A percentile compares a stretch with the other conserved stretches of the same genome.
Evolutionary conservation across 169 alveolate species (phyloP).

Genomic region (Fabrea salina): DNA sequence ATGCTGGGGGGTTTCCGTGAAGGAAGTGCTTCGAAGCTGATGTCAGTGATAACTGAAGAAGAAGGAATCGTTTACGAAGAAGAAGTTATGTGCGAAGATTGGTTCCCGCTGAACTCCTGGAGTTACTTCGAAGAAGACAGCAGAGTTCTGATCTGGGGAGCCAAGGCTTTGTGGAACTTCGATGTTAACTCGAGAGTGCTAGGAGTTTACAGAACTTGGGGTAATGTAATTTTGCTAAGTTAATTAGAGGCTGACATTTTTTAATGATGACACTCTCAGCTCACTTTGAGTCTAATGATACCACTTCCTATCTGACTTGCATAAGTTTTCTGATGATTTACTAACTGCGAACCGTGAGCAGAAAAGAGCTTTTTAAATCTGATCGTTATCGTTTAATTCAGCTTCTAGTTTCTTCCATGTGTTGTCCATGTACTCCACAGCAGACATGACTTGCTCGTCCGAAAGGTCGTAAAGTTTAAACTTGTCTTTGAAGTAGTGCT

Average conservation of each 20-base stretch:
- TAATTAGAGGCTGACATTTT: too few species aligned
- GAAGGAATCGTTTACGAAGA: neutral
- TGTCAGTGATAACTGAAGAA: neutral
- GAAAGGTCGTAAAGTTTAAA: neutral
- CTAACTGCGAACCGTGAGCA: too few species aligned
- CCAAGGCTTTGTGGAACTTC: neutral
- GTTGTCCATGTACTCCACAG: neutral
- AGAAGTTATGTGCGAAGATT: neutral
- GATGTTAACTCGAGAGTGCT: neutral
- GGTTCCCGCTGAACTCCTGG: slow-evolving; percentile 11
- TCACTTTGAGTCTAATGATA: too few species aligned
- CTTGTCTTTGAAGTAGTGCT: neutral
- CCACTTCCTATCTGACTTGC: too few species aligned
- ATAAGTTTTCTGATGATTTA: too few species aligned
- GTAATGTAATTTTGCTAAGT: too few species aligned
- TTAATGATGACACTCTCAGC: too few species aligned
- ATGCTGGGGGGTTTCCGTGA: neutral
- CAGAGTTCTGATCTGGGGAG: neutral
- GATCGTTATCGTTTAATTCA: too few species aligned
- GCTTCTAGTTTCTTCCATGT: neutral
- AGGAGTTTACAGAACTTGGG: neutral
- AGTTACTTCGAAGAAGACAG: slow-evolving; percentile 19
- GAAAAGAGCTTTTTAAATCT: too few species aligned
- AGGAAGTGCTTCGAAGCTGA: neutral
- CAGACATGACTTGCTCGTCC: neutral